A percentile compares a stretch with the other conserved stretches of the same genome.
Evolutionary conservation across 768 basidiomycete genomes (phyloP).

Genomic region (Termitomyces eurrhizus): DNA sequence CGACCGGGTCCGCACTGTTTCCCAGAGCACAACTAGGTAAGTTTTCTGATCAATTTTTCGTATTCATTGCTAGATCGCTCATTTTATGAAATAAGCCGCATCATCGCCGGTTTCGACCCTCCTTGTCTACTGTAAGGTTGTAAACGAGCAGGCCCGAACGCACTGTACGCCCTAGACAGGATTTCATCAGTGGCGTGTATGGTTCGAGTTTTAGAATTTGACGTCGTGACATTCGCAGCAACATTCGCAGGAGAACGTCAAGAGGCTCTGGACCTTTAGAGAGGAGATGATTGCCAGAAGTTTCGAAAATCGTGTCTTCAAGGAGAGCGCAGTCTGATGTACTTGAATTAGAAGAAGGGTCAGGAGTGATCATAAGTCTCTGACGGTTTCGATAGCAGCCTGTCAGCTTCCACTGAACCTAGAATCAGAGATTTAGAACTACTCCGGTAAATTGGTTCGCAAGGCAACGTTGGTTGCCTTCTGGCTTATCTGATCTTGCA

Average conservation of each 20-base stretch:
- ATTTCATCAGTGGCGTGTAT: not conserved
- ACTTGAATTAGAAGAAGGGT: no score
- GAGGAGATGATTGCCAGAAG: constrained; percentile 13
- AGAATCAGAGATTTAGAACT: no score
- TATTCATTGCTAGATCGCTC: not conserved
- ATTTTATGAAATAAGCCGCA: not conserved
- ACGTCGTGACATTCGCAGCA: constrained; percentile 1
- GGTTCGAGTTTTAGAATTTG: not conserved
- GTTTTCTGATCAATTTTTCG: not conserved
- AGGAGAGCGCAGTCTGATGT: no score
- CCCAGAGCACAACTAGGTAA: constrained; percentile 5
- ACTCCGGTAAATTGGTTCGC: not conserved
- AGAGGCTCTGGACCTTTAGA: constrained; percentile 15
- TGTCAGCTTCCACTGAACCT: no score
- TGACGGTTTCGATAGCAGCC: no score
- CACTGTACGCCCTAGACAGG: constrained; percentile 1
- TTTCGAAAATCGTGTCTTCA: not conserved
- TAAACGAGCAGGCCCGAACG: constrained; percentile 9
- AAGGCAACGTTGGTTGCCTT: constrained; percentile 4
- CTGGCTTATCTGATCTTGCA: constrained; percentile 1
- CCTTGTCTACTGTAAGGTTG: constrained; percentile 7
- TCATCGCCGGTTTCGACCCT: constrained; percentile 9
- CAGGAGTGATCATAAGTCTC: no score
- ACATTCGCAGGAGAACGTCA: constrained; percentile 6
- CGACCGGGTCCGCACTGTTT: constrained; percentile 3